These are phyloP conservation scores for Pichia californica DNA, from an alignment of 805 yeast species.

Conservation along the genomic window DNA sequence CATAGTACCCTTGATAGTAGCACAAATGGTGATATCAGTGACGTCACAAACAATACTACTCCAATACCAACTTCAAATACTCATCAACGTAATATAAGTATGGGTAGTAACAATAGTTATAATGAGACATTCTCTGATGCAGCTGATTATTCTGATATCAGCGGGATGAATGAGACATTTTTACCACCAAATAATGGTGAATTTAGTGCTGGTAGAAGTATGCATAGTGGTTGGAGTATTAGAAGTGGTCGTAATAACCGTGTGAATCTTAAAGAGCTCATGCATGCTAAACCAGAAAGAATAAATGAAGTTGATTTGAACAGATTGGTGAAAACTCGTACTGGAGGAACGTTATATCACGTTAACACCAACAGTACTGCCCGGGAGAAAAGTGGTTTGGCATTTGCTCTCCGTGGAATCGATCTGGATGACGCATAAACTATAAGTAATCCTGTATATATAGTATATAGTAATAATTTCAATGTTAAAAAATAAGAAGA, in stretches of 20 bases:
- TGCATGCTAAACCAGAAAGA: background rate
- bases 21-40: background rate
- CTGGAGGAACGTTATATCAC: background rate
- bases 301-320: background rate
- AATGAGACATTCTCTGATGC: too few relatives aligned
- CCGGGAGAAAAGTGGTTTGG: too few relatives aligned
- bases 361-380: background rate
- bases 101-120: background rate
- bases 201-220: conserved; percentile 1
- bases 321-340: background rate
- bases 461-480: too few relatives aligned
- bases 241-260: conserved; percentile 3
- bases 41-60: background rate
- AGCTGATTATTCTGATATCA: too few relatives aligned
- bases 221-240: conserved; percentile 2
- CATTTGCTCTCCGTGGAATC: too few relatives aligned
- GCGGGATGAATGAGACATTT: too few relatives aligned
- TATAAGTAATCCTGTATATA: too few relatives aligned
- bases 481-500: background rate
- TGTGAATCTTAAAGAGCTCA: conserved; percentile 4
- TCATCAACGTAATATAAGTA: background rate
- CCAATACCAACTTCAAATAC: too few relatives aligned
- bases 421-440: too few relatives aligned
- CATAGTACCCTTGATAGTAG: background rate
- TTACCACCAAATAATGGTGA: too few relatives aligned